These are phyloP conservation scores for Solanum lycopersicoides DNA, from an alignment of 257 asterid genomes.

Conservation along the genomic window DNA sequence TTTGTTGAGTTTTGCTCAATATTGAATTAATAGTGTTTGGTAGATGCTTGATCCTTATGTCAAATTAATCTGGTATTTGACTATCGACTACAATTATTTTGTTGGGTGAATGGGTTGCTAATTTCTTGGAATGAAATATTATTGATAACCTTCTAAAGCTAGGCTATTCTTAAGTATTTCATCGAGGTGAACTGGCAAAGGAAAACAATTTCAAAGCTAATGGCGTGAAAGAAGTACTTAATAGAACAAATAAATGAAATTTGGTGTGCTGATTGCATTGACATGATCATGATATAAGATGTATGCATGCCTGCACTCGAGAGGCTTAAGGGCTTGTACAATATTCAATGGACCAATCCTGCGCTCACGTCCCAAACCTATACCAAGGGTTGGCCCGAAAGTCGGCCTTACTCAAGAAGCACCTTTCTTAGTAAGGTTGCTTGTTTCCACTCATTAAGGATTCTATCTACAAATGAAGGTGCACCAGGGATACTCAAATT, in stretches of 20 bases:
- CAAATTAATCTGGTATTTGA: background rate
- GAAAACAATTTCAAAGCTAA: background rate
- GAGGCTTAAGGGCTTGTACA: background rate
- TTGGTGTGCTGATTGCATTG: background rate
- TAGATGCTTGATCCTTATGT: background rate
- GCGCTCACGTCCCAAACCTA: background rate
- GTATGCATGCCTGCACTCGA: background rate
- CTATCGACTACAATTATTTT: background rate
- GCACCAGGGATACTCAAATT: background rate
- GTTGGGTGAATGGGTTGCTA: background rate
- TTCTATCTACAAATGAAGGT: background rate
- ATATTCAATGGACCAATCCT: background rate
- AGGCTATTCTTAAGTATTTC: background rate
- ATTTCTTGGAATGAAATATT: background rate
- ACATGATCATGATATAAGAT: background rate
- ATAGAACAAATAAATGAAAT: background rate
- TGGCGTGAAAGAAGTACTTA: background rate
- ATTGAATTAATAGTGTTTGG: background rate
- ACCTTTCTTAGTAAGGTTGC: background rate
- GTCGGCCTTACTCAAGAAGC: background rate
- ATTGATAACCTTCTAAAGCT: background rate
- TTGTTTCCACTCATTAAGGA: background rate
- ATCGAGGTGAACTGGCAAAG: background rate
- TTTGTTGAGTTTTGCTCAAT: background rate
- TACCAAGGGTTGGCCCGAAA: background rate